phyloP scores from a whole-genome alignment of 768 basidiomycete genomes.

The Suillus subaureus region DNA sequence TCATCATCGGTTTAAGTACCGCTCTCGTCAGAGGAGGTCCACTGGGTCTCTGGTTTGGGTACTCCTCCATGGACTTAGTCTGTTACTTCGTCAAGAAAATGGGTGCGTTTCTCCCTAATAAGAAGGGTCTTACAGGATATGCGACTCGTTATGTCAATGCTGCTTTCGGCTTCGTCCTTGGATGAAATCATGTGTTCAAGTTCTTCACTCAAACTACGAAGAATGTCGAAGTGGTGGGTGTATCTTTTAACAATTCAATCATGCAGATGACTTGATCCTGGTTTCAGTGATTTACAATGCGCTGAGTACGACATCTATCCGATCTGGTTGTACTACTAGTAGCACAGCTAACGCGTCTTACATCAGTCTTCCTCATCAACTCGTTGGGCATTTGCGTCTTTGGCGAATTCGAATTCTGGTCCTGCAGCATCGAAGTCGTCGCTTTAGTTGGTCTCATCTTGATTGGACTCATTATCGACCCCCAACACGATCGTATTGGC shows the following conservation, averaged over 20 bases:
- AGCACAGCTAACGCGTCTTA: slow-evolving; percentile 6
- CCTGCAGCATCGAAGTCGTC: slow-evolving; percentile 48
- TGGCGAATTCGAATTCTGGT: slow-evolving; percentile 59
- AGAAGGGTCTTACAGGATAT: slow-evolving; percentile 59
- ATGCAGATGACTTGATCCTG: slow-evolving; percentile 8
- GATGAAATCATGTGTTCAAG: slow-evolving; percentile 57
- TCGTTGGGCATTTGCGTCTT: slow-evolving; percentile 64
- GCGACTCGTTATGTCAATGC: slow-evolving; percentile 69
- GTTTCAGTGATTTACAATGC: slow-evolving; percentile 56
- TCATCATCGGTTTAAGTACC: slow-evolving; percentile 62
- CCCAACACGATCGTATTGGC: slow-evolving; percentile 45
- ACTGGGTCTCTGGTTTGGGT: slow-evolving; percentile 45
- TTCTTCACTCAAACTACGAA: slow-evolving; percentile 67
- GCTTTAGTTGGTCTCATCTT: slow-evolving; percentile 44
- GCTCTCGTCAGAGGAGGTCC: slow-evolving; percentile 59
- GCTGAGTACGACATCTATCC: slow-evolving; percentile 43
- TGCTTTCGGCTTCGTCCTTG: slow-evolving; percentile 60
- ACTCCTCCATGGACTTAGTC: slow-evolving; percentile 52
- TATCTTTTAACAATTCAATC: not conserved
- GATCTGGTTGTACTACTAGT: slow-evolving; percentile 1
- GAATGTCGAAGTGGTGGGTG: slow-evolving; percentile 62
- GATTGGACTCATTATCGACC: slow-evolving; percentile 51
- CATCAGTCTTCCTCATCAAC: slow-evolving; percentile 54
- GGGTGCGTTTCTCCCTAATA: slow-evolving; percentile 50
- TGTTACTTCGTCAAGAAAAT: slow-evolving; percentile 57